A percentile compares a stretch with the other conserved stretches of the same genome.
phyloP scores from a whole-genome alignment of 495 filamentous ascomycete species.

The Daldinia caldariorum region DNA sequence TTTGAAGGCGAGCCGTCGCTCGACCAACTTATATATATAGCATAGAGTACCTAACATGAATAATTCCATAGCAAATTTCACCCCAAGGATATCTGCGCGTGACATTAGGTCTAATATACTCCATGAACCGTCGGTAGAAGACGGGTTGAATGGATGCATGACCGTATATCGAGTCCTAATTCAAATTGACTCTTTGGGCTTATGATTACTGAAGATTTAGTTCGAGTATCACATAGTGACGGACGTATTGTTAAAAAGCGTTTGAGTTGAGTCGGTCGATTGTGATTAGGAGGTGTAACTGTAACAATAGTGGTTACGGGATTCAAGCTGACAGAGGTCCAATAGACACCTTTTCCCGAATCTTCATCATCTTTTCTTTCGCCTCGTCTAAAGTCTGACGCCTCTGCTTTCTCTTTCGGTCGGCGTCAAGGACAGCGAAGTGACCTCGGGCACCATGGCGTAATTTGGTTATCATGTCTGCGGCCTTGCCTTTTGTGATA shows the following conservation, averaged over 20 bases:
- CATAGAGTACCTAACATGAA: neutral
- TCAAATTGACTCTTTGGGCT: neutral
- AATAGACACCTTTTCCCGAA: conserved; percentile 68
- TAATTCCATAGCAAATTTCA: neutral
- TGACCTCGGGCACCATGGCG: conserved; percentile 81
- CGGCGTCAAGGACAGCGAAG: conserved; percentile 64
- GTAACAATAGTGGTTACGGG: conserved; percentile 13
- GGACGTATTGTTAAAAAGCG: neutral
- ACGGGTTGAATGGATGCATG: neutral
- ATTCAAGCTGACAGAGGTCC: conserved; percentile 64
- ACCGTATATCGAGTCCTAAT: neutral
- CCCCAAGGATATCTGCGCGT: neutral
- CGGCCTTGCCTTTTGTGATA: conserved; percentile 82
- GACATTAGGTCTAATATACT: neutral
- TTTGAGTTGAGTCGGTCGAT: neutral
- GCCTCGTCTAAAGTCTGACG: conserved; percentile 54
- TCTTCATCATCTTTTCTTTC: conserved; percentile 53
- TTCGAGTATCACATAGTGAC: neutral
- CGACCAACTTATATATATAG: neutral
- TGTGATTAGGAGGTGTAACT: neutral
- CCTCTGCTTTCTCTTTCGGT: conserved; percentile 58
- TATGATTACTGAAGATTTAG: neutral
- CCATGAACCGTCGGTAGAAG: neutral
- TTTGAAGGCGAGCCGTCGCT: neutral
- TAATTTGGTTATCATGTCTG: conserved; percentile 93